Percentiles rank a stretch among this genome's conserved stretches.
phyloP scores from a whole-genome alignment of 768 basidiomycete species.

The Trametes maxima region DNA sequence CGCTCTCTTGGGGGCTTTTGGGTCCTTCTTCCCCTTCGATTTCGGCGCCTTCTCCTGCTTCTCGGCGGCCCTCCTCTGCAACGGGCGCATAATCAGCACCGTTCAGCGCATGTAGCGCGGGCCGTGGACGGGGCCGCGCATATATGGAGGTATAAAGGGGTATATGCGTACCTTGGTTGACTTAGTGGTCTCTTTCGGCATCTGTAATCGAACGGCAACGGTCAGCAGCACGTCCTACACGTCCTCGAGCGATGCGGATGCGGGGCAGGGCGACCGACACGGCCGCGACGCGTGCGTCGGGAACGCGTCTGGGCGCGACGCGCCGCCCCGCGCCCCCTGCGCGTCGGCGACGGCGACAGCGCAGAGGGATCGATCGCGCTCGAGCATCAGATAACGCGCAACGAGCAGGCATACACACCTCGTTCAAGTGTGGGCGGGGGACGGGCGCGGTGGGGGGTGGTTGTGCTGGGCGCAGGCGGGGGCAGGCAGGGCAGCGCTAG shows the following conservation, averaged over 20 bases:
- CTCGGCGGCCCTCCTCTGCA: constrained; percentile 74
- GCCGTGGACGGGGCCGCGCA: neutral
- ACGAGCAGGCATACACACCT: constrained; percentile 17
- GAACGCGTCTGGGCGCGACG: constrained; percentile 29
- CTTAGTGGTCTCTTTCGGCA: constrained; percentile 79
- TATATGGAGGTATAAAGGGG: constrained; percentile 12
- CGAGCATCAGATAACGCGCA: constrained; percentile 22
- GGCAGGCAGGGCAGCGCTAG: constrained; percentile 24
- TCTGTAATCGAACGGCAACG: constrained; percentile 46
- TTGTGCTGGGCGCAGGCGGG: constrained; percentile 23
- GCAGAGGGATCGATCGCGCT: constrained; percentile 21
- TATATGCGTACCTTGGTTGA: constrained; percentile 59
- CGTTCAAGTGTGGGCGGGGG: constrained; percentile 11
- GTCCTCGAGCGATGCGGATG: constrained; percentile 32
- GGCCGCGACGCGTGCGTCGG: constrained; percentile 21
- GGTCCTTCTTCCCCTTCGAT: constrained; percentile 72
- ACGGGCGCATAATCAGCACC: constrained; percentile 19
- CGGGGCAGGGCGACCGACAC: constrained; percentile 7
- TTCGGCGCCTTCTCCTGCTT: constrained; percentile 63
- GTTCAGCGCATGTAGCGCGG: constrained; percentile 18
- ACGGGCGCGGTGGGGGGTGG: constrained; percentile 6
- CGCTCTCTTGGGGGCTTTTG: constrained; percentile 87
- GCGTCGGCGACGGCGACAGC: constrained; percentile 23
- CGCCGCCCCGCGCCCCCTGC: constrained; percentile 17
- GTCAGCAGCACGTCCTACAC: constrained; percentile 44